Percentiles rank a stretch among this genome's conserved stretches.
Evolutionary conservation across 2,329 filamentous ascomycete species (phyloP).

Genomic region (Stagonosporopsis cucurbitacearum): DNA sequence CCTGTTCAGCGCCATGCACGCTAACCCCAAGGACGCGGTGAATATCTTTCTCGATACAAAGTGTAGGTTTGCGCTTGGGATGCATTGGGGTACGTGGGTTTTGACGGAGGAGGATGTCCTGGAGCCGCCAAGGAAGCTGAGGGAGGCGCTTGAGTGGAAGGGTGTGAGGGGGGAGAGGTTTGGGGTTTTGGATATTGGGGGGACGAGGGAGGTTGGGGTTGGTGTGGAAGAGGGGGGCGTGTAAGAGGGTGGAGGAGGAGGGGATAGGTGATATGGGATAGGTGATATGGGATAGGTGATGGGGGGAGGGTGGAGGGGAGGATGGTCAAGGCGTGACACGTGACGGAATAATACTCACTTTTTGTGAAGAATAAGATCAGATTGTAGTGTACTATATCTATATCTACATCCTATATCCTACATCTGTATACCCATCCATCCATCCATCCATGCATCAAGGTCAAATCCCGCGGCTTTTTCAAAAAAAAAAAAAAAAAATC

Average conservation of each 20-base stretch:
- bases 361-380: no score
- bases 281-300: neutral
- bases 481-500: no score
- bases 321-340: no score
- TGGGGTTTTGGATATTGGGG: constrained; percentile 82
- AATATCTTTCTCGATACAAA: constrained; percentile 87
- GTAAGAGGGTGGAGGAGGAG: neutral
- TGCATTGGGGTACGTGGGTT: constrained; percentile 91
- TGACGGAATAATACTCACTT: no score
- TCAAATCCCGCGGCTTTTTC: no score
- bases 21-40: constrained; percentile 84
- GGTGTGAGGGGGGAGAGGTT: constrained; percentile 80
- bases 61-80: constrained; percentile 79
- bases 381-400: no score
- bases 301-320: no score
- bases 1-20: constrained; percentile 82
- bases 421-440: no score
- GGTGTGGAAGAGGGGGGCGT: neutral
- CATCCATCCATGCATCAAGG: no score
- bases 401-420: no score
- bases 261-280: neutral
- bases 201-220: constrained; percentile 71
- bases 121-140: constrained; percentile 78
- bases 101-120: constrained; percentile 83
- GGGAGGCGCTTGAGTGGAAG: constrained; percentile 71